A percentile compares a stretch with the other conserved stretches of the same genome.
These are phyloP conservation scores for Naganishia albida DNA, from an alignment of 1,284 basidiomycete species.

Conservation along the genomic window DNA sequence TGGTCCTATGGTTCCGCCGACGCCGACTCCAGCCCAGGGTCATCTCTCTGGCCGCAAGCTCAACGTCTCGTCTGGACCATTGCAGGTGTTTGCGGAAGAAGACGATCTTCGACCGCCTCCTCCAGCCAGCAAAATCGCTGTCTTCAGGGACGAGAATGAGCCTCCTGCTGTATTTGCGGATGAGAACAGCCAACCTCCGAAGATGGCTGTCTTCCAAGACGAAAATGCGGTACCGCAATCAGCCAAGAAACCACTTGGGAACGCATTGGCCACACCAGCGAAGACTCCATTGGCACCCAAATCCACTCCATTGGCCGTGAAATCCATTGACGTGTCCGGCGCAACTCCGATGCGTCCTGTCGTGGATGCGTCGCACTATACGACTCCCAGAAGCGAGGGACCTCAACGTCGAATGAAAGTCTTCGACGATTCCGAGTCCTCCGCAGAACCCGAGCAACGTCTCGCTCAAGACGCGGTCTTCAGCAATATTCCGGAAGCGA, in stretches of 20 bases:
- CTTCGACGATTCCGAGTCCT: conserved; percentile 32
- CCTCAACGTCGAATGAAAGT: conserved; percentile 23
- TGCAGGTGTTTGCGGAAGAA: conserved; percentile 40
- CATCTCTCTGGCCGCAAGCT: conserved; percentile 34
- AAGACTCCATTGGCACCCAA: conserved; percentile 40
- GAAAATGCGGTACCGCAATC: conserved; percentile 45
- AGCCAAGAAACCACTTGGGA: conserved; percentile 35
- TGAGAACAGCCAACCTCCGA: conserved; percentile 35
- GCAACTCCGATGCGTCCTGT: conserved; percentile 17
- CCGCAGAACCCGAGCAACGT: conserved; percentile 36
- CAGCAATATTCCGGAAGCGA: conserved; percentile 27
- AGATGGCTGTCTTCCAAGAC: conserved; percentile 38
- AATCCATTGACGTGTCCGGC: conserved; percentile 1
- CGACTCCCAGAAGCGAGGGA: conserved; percentile 22
- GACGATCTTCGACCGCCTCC: conserved; percentile 31
- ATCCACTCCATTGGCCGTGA: conserved; percentile 16
- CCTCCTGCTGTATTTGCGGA: conserved; percentile 36
- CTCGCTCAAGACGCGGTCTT: conserved; percentile 35
- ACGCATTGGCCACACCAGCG: conserved; percentile 45
- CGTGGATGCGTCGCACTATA: conserved; percentile 28
- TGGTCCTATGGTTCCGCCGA: conserved; percentile 48
- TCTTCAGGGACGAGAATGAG: conserved; percentile 42
- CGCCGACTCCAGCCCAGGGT: conserved; percentile 50
- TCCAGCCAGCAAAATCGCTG: conserved; percentile 35
- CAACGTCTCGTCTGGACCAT: conserved; percentile 21